These are phyloP conservation scores for Kuraishia molischiana DNA, from an alignment of 805 yeast genomes.

Conservation along the genomic window DNA sequence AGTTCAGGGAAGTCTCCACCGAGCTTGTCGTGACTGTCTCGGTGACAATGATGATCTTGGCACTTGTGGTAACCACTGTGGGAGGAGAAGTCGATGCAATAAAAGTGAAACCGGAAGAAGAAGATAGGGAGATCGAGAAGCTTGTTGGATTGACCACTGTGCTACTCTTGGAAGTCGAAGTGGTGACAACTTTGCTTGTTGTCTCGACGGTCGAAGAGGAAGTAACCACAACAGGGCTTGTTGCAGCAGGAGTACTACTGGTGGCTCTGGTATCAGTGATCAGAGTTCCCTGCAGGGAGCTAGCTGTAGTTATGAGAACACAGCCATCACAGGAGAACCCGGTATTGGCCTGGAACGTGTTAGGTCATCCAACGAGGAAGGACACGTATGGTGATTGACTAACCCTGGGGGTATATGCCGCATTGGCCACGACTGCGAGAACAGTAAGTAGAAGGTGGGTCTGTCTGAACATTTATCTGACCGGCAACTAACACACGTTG, in stretches of 20 bases:
- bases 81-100: not conserved
- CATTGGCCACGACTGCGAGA: not conserved
- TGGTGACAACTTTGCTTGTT: constrained; percentile 2
- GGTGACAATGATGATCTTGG: not conserved
- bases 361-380: too few relatives aligned
- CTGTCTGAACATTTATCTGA: too few relatives aligned
- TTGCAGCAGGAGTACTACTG: constrained; percentile 1
- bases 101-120: not conserved
- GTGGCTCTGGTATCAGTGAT: constrained; percentile 9
- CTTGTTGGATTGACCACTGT: not conserved
- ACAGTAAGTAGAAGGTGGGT: too few relatives aligned
- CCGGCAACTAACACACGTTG: too few relatives aligned
- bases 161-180: too few relatives aligned
- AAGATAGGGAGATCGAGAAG: not conserved
- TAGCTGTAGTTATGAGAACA: constrained; percentile 16
- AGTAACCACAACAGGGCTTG: too few relatives aligned
- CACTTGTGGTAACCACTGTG: too few relatives aligned
- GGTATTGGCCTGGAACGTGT: constrained; percentile 12
- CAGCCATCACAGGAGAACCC: constrained; percentile 19
- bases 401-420: not conserved
- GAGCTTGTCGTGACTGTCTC: not conserved
- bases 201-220: constrained; percentile 1
- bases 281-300: constrained; percentile 14
- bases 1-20: not conserved
- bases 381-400: too few relatives aligned